Percentiles rank a stretch among this genome's conserved stretches.
Evolutionary conservation across 192 early-diverging fungal genomes (phyloP).

Genomic region (Hyaloraphidium curvatum): DNA sequence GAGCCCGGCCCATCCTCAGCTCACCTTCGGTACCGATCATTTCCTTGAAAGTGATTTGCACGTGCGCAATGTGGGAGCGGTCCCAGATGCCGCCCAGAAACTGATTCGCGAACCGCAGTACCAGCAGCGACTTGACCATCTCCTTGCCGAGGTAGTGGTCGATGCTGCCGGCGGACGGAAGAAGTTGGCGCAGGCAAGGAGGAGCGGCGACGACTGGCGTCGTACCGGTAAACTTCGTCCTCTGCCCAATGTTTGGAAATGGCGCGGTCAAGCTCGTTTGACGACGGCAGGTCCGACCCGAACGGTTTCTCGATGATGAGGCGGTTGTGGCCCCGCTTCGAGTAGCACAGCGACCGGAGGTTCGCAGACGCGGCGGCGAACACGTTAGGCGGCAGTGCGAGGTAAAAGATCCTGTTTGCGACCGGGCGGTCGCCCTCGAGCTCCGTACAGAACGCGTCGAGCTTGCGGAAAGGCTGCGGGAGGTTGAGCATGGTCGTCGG

Average conservation of each 20-base stretch:
- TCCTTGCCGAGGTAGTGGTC: conserved; percentile 99
- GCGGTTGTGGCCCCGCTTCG: conserved; percentile 44
- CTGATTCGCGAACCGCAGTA: conserved; percentile 81
- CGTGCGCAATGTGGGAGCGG: conserved; percentile 63
- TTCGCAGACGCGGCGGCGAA: conserved; percentile 71
- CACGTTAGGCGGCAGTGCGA: conserved; percentile 89
- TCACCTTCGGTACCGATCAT: conserved; percentile 88
- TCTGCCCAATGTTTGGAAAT: conserved; percentile 66
- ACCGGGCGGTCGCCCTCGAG: conserved; percentile 23
- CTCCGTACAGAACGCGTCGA: conserved; percentile 39
- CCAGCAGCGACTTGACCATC: conserved; percentile 96
- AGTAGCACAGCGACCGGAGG: conserved; percentile 48
- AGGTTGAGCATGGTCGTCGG: background rate
- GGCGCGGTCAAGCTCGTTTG: conserved; percentile 43
- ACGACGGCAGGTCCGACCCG: conserved; percentile 75
- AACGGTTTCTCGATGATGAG: conserved; percentile 97
- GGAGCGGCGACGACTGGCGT: background rate
- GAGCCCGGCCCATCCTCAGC: too few species aligned
- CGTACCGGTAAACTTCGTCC: conserved; percentile 42
- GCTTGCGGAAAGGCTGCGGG: conserved; percentile 29
- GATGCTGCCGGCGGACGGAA: conserved; percentile 71
- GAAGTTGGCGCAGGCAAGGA: background rate
- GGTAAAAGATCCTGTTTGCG: conserved; percentile 71
- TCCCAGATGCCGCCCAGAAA: conserved; percentile 90
- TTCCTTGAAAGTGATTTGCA: conserved; percentile 98